Evolutionary conservation across 441 rosid species (phyloP).

Genomic region (Metrosideros polymorpha): DNA sequence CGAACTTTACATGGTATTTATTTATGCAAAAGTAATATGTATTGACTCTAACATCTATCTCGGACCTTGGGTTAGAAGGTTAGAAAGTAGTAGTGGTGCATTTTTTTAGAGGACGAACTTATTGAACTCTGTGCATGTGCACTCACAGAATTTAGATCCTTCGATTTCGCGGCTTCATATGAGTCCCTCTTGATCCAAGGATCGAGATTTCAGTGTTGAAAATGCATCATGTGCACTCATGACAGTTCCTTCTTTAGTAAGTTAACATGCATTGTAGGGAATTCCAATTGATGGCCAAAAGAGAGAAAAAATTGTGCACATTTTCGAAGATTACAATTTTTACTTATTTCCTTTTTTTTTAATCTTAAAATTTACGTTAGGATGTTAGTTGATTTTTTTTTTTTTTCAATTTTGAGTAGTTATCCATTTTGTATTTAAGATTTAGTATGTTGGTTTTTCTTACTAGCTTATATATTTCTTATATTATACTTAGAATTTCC

Average conservation of each 20-base stretch:
- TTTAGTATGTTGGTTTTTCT: neutral
- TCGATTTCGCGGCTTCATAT: neutral
- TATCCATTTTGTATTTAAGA: too few species aligned
- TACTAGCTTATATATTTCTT: too few species aligned
- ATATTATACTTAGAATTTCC: too few species aligned
- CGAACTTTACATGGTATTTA: neutral
- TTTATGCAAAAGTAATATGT: neutral
- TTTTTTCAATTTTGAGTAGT: neutral
- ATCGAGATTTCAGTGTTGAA: neutral
- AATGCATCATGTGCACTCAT: neutral
- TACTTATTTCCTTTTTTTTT: neutral
- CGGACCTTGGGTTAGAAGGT: neutral
- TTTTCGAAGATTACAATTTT: neutral
- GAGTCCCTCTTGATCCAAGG: neutral
- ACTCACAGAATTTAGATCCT: neutral
- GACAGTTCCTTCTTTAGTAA: neutral
- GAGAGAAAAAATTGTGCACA: neutral
- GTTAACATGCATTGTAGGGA: neutral
- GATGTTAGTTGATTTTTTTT: neutral
- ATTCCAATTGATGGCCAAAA: neutral
- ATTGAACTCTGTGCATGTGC: neutral
- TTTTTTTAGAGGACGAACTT: neutral
- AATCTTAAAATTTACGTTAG: neutral
- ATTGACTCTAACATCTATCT: neutral
- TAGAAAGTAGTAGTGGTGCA: too few species aligned